Conservation (phyloP, 345 rosid genomes). For the Toxicodendron radicans region DNA sequence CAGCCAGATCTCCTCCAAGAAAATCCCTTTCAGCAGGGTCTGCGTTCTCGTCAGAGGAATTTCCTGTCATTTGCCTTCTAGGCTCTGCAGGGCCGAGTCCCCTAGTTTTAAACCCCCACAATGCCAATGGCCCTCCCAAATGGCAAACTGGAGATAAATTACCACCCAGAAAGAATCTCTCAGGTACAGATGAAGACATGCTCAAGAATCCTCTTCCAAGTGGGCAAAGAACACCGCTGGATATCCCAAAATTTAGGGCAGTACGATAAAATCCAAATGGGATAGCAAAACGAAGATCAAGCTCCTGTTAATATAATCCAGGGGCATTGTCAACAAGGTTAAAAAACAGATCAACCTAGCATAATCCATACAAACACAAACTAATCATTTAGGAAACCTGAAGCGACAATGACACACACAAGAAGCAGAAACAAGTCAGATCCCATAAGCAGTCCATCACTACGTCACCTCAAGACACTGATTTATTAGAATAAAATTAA, state of each 20-base stretch:
- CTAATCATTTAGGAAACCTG: constrained; percentile 1
- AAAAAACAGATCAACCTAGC: not conserved
- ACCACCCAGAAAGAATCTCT: constrained; percentile 93
- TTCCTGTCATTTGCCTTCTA: constrained; percentile 46
- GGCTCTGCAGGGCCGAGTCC: constrained; percentile 87
- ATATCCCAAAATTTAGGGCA: constrained; percentile 78
- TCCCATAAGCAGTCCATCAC: not conserved
- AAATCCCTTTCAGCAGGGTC: constrained; percentile 61
- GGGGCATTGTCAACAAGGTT: constrained; percentile 12
- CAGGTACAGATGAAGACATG: constrained; percentile 65
- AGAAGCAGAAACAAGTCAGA: constrained; percentile 1
- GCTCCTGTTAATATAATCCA: constrained; percentile 48
- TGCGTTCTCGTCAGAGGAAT: constrained; percentile 34
- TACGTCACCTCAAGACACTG: too few relatives aligned
- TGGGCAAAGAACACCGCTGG: constrained; percentile 73
- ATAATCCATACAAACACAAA: not conserved
- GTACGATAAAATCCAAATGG: constrained; percentile 75
- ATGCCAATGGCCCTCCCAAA: constrained; percentile 77
- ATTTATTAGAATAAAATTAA: too few relatives aligned
- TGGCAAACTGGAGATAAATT: constrained; percentile 76
- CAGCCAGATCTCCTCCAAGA: constrained; percentile 91
- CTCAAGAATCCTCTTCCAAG: constrained; percentile 67
- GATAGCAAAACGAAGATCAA: constrained; percentile 81
- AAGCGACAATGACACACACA: not conserved
- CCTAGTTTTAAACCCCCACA: constrained; percentile 81